phyloP scores from a whole-genome alignment of 2,329 filamentous ascomycete species.

The Pseudogymnoascus sp. region DNA sequence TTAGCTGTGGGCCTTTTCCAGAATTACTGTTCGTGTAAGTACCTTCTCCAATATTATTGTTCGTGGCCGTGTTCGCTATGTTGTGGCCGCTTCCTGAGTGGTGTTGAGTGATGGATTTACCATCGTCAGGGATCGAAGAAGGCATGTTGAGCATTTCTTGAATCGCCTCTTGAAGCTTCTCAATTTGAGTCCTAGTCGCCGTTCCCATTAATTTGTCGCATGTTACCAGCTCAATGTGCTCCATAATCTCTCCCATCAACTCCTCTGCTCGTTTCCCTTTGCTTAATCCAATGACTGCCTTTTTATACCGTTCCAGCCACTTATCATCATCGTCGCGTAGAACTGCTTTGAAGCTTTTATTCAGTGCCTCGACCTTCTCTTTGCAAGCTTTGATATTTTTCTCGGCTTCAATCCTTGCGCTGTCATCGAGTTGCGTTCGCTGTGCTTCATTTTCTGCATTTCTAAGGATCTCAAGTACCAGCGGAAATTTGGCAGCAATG shows the following conservation, averaged over 20 bases:
- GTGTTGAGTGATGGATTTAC: neutral
- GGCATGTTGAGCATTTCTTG: neutral
- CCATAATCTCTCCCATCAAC: constrained; percentile 25
- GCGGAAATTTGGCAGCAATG: constrained; percentile 21
- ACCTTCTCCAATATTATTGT: neutral
- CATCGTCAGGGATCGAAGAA: neutral
- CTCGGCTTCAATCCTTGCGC: constrained; percentile 14
- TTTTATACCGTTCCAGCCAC: constrained; percentile 17
- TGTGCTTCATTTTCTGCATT: constrained; percentile 13
- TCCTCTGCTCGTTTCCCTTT: constrained; percentile 23
- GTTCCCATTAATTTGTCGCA: neutral
- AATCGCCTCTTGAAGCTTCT: neutral
- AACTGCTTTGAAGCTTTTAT: constrained; percentile 20
- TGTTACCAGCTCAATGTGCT: constrained; percentile 23
- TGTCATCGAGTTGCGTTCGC: constrained; percentile 8
- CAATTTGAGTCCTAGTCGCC: neutral
- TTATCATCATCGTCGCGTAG: constrained; percentile 17
- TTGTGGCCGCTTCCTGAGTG: neutral
- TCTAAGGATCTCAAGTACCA: constrained; percentile 21
- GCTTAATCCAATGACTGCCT: constrained; percentile 18
- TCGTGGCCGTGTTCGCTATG: neutral
- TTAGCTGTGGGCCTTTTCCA: neutral
- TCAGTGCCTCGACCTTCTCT: constrained; percentile 19
- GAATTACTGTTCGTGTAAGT: neutral
- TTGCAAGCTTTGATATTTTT: constrained; percentile 19